phyloP scores from a whole-genome alignment of 345 rosid genomes.

The Gossypium sturtianum region DNA sequence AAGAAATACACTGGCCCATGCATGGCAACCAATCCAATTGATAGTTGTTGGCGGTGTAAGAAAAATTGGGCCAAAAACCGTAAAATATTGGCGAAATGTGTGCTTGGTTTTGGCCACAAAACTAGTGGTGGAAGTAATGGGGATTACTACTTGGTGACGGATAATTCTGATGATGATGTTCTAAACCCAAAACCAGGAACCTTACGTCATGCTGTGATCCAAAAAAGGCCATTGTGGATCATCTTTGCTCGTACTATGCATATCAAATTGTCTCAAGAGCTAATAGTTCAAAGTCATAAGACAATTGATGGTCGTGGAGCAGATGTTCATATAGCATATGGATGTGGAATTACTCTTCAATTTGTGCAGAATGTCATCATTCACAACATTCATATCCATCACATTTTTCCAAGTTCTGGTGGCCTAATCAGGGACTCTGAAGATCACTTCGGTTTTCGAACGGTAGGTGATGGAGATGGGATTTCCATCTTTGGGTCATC shows the following conservation, averaged over 20 bases:
- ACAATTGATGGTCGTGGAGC: conserved; percentile 86
- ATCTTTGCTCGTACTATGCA: no score
- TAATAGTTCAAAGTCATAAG: conserved; percentile 7
- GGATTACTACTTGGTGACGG: conserved; percentile 45
- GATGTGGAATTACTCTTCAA: conserved; percentile 51
- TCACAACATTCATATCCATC: conserved; percentile 50
- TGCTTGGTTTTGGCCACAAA: conserved; percentile 55
- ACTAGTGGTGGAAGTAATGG: conserved; percentile 64
- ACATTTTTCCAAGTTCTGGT: conserved; percentile 34
- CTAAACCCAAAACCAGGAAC: no score
- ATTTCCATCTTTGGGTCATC: conserved; percentile 13
- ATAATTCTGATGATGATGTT: background rate
- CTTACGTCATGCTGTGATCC: no score
- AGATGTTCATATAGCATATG: conserved; percentile 47
- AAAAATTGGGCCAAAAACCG: conserved; percentile 32
- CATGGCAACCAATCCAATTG: no score
- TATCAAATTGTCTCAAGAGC: no score
- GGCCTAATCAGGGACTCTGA: conserved; percentile 67
- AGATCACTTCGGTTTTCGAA: conserved; percentile 47
- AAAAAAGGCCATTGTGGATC: no score
- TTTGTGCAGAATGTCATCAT: conserved; percentile 37
- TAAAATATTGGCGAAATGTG: conserved; percentile 51
- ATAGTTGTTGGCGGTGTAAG: no score
- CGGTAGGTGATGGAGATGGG: conserved; percentile 58
- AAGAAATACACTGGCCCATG: conserved; percentile 22